phyloP scores from a whole-genome alignment of 441 rosid genomes.

The Theobroma grandiflorum region DNA sequence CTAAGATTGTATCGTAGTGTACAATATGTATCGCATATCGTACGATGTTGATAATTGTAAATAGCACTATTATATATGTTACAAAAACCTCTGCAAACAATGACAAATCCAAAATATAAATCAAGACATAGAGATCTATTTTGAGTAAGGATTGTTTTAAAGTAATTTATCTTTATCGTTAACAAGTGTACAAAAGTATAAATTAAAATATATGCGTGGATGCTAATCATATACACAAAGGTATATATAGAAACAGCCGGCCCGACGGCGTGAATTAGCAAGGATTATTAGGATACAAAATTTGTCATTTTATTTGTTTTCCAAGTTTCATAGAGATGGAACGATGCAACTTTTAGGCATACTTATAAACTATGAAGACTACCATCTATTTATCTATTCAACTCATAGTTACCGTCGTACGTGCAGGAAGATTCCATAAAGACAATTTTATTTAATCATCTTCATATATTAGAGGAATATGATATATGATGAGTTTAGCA shows the following conservation, averaged over 20 bases:
- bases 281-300: neutral
- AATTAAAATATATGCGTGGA: neutral
- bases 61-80: too few relatives aligned
- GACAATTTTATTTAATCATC: neutral
- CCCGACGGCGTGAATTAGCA: neutral
- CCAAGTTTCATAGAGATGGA: neutral
- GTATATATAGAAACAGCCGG: neutral
- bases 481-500: neutral
- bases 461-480: neutral
- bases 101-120: too few relatives aligned
- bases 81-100: too few relatives aligned
- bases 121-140: too few relatives aligned
- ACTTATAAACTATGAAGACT: neutral
- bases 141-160: too few relatives aligned
- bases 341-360: neutral
- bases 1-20: too few relatives aligned
- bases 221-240: too few relatives aligned
- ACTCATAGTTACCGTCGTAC: neutral
- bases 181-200: too few relatives aligned
- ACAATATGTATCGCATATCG: too few relatives aligned
- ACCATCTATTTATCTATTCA: neutral
- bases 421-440: neutral
- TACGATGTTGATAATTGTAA: too few relatives aligned
- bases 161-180: too few relatives aligned
- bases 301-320: neutral